Evolutionary conservation across 352 stramenopile genomes (phyloP).

Genomic region (Phytophthora boehmeriae): DNA sequence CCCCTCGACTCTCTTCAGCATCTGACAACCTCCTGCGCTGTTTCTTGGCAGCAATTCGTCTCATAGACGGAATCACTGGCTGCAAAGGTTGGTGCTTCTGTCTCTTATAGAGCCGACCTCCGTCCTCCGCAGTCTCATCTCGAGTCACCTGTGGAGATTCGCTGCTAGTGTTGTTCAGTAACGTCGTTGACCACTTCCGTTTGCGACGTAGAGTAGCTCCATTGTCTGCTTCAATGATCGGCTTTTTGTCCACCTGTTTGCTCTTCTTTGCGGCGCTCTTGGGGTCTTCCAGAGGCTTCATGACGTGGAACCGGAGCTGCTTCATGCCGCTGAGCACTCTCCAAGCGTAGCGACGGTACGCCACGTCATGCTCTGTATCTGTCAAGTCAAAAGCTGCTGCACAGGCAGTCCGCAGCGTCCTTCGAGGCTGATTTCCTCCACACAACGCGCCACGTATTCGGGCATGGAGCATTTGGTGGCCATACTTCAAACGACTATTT

Average conservation of each 20-base stretch:
- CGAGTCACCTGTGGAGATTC: conserved; percentile 8
- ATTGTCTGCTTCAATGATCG: neutral
- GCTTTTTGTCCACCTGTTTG: conserved; percentile 15
- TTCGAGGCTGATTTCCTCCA: conserved; percentile 84
- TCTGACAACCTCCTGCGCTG: conserved; percentile 37
- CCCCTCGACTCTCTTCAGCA: conserved; percentile 29
- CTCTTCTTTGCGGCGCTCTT: neutral
- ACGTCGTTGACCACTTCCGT: conserved; percentile 78
- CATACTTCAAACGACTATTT: conserved; percentile 6
- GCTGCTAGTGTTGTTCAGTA: conserved; percentile 31
- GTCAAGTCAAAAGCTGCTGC: conserved; percentile 62
- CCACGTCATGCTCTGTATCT: conserved; percentile 57
- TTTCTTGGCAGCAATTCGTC: conserved; percentile 55
- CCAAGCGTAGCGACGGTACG: conserved; percentile 69
- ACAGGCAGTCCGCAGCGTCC: conserved; percentile 73
- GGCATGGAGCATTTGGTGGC: conserved; percentile 50
- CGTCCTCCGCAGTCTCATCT: conserved; percentile 1
- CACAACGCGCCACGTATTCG: conserved; percentile 72
- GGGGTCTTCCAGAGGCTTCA: conserved; percentile 38
- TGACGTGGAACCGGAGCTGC: conserved; percentile 71
- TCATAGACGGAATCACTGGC: conserved; percentile 54
- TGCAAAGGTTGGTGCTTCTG: conserved; percentile 40
- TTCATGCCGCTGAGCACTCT: conserved; percentile 62
- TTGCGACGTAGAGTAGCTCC: conserved; percentile 36
- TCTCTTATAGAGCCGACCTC: conserved; percentile 20